phyloP scores from a whole-genome alignment of 2,329 filamentous ascomycete genomes.

The Trichophaea hybrida region DNA sequence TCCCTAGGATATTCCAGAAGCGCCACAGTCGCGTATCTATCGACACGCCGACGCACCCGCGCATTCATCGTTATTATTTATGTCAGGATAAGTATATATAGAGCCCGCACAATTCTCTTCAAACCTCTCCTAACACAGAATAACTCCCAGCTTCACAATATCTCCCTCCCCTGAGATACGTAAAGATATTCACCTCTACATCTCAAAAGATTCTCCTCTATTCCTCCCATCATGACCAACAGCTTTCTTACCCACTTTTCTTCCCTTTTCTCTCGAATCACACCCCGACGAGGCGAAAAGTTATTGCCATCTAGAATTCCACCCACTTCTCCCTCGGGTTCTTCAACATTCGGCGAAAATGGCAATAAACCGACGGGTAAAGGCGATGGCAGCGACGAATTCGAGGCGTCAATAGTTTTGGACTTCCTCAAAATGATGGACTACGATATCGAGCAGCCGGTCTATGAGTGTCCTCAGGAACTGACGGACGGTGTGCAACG shows the following conservation, averaged over 20 bases:
- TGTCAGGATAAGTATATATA: background rate
- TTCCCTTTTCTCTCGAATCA: background rate
- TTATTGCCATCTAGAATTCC: no score
- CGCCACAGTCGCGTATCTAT: background rate
- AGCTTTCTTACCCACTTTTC: background rate
- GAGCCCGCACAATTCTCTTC: background rate
- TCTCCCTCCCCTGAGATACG: no score
- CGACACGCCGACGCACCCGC: background rate
- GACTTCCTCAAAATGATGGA: background rate
- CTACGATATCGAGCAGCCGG: background rate
- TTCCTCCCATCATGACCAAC: background rate
- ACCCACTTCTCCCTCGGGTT: no score
- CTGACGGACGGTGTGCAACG: background rate
- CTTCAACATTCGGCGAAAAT: background rate
- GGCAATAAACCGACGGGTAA: background rate
- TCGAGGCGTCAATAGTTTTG: background rate
- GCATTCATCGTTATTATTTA: background rate
- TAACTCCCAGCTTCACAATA: no score
- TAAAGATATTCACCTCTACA: no score
- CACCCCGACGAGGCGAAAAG: background rate
- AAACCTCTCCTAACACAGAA: background rate
- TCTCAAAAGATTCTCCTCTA: no score
- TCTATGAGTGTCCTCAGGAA: background rate
- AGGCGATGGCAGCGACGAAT: background rate
- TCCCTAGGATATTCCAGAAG: background rate